Evolutionary conservation across 2,329 filamentous ascomycete genomes (phyloP), one percentile per base, ranked within the genome.

Genomic region (Amauroascus niger): DNA sequence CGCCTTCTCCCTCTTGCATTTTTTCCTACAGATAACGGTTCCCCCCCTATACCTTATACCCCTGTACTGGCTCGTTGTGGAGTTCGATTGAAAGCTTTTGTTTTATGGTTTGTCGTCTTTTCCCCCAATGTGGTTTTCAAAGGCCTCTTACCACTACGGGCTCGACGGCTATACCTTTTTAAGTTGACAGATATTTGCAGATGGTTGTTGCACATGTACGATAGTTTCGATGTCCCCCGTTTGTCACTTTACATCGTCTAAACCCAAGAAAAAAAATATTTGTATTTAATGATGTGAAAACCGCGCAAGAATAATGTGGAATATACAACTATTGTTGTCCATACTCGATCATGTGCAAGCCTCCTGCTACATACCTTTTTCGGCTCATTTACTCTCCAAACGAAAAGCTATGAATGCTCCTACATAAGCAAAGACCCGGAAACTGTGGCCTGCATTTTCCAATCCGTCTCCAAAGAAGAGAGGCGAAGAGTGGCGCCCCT

Each of bases 1-100:
- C 33, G 41, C 43, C 45, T 46, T 30, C 50, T 46, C 40, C 50
- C 43, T 32, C 11, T 44, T 44, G 28, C 49, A 46, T 52, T 46
- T 52, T 30, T 45, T 45, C 40, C 40, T 37, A 46, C 50, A 37
- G 39, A 44, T 35, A 45, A 28, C 40, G 24, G 41, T 39, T 46
- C 41, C 50, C 41, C 20, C 18, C 47, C 24, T 30, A 30, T 28
- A 8, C 24, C 16, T 50, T 50, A 40, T n/a, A n/a, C 3, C 13
- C 9, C 24, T 20, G 20, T 41, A 8, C 9, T 30, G n/a, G 37
- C 48, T 32, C 33, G 35, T 43, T 32, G 20, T 28, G 33, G 46
- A 20, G 18, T 49, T 20, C 11, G 7, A 2, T 49, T 39, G 11
- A 39, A 16, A 28, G 32, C 45, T 26, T 37, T 49, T 39, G 11